Evolutionary conservation across 495 filamentous ascomycete species (phyloP).

Genomic region (Xylaria venustula): DNA sequence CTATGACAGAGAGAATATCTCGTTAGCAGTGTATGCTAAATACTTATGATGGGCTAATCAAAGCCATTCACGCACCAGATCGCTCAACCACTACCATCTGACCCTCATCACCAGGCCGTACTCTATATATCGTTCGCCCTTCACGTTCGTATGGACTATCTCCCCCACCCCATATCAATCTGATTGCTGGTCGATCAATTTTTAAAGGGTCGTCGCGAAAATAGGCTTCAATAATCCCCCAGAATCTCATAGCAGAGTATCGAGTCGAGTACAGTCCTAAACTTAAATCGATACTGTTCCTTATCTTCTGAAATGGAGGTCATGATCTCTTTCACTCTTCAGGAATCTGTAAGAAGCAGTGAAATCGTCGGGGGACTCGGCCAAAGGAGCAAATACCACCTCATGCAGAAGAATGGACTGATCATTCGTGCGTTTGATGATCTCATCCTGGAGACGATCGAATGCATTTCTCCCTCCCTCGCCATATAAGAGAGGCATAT

Average conservation of each 20-base stretch:
- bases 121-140: background rate
- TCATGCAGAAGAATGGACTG: background rate
- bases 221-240: background rate
- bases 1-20: background rate
- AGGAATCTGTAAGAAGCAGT: background rate
- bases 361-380: background rate
- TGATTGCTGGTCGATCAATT: background rate
- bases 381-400: background rate
- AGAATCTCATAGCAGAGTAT: background rate
- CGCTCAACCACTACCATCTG: background rate
- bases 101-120: background rate
- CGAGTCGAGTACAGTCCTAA: background rate
- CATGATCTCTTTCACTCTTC: background rate
- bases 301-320: background rate
- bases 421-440: background rate
- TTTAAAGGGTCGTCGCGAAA: background rate
- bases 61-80: background rate
- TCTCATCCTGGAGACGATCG: constrained; percentile 19
- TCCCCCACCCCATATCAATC: background rate
- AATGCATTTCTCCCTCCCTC: constrained; percentile 13
- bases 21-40: background rate
- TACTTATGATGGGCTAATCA: background rate
- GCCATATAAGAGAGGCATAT: constrained; percentile 13
- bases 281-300: background rate
- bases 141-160: background rate